These are phyloP conservation scores for Microcera coccophila DNA, from an alignment of 2,329 filamentous ascomycete species.

Conservation along the genomic window DNA sequence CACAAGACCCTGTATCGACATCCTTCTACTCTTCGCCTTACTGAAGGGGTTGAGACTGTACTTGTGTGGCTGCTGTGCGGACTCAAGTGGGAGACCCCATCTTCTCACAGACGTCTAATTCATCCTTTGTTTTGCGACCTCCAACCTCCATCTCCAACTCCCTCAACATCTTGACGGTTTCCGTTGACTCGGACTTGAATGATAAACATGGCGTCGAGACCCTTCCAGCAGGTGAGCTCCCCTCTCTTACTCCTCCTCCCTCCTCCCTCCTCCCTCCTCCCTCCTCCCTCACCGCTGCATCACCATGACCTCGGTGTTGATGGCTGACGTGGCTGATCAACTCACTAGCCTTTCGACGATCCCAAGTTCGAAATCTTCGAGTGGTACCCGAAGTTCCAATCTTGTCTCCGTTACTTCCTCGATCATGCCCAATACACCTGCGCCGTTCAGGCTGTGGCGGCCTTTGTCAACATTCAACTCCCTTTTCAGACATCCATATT, in stretches of 20 bases:
- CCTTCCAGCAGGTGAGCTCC: constrained; percentile 23
- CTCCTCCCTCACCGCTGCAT: not conserved
- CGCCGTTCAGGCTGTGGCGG: constrained; percentile 80
- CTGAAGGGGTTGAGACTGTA: too few relatives aligned
- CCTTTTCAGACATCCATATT: constrained; percentile 68
- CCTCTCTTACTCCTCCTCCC: not conserved
- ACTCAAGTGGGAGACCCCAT: too few relatives aligned
- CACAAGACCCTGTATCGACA: too few relatives aligned
- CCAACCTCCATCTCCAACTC: constrained; percentile 2
- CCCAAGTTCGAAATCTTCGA: constrained; percentile 74
- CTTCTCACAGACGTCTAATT: too few relatives aligned
- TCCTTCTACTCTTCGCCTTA: too few relatives aligned
- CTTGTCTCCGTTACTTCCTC: constrained; percentile 85
- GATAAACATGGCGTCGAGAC: too few relatives aligned
- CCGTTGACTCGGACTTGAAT: too few relatives aligned
- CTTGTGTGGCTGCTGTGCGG: too few relatives aligned
- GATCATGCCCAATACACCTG: constrained; percentile 82
- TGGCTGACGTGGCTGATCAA: constrained; percentile 12
- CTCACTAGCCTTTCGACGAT: constrained; percentile 42
- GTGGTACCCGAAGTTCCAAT: constrained; percentile 89
- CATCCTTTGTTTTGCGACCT: too few relatives aligned
- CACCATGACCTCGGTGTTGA: not conserved
- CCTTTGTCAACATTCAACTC: constrained; percentile 86
- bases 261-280: not conserved
- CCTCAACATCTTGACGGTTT: too few relatives aligned